Base-by-base conservation (phyloP, 345 rosid genomes). In the Firmiana major region DNA sequence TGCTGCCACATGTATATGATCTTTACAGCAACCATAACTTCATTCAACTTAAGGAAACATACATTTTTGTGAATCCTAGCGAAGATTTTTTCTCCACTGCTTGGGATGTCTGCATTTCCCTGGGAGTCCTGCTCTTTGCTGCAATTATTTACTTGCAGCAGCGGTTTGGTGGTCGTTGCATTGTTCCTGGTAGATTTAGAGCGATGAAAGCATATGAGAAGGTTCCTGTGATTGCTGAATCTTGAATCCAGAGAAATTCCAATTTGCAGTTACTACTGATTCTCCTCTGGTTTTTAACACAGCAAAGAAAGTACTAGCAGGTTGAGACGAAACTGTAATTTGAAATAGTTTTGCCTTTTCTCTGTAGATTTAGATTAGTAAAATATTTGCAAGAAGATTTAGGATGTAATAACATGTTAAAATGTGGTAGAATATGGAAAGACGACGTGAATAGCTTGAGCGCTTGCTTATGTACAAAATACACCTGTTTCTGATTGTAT, bases 1-100 rank as follows among this genome's bases (percentile, higher is more conserved):
- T 85, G 58, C 59, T 83, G 3, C 90, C 93, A 3, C 90, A 89
- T 24, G 90, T 78, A 5, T 86, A 84, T 76, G 87, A 87, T 73
- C 85, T 89, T n/a, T 87, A 80, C 78, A 78, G 84, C 78, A 79
- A 75, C 19, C 86, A 67, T 57, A 77, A 31, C 73, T 65, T 40
- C 16, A 64, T 5, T 24, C 58, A 68, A 7, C 60, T 40, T 19
- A 62, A 81, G 17, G 58, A 76, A 19, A 80, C 80, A 31, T 84
- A 83, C 79, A 58, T 80, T 9, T 89, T 83, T 72, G 89, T 87
- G 21, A 73, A 67, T 46, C 85, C 81, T 2, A 67, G 46, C 13
- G 78, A 54, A 17, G 87, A 87, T 38, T 85, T 85, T 59, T 86
- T 75, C 65, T 88, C 88, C 31, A 82, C 82, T 60, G 78, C 84